Base-by-base conservation (phyloP, 2,329 filamentous ascomycete species). In the Xylariaceae sp. region DNA sequence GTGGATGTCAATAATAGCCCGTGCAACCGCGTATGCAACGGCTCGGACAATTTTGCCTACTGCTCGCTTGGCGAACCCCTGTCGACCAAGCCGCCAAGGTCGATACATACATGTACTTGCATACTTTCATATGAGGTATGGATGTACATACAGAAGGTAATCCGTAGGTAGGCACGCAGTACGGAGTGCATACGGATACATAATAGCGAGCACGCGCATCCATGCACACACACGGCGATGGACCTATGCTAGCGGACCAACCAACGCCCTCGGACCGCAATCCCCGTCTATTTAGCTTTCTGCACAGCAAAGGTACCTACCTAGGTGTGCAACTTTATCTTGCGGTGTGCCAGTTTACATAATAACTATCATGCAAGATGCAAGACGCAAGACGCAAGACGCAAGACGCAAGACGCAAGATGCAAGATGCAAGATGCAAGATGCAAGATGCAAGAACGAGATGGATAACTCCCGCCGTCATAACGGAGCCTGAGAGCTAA, bases 41-140 rank as follows among this genome's bases (percentile, higher is more conserved):
- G 54, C 61, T 63, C 61, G 61, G 61, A 63, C 59, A 63, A 61
- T 61, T 63, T 62, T 60, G 56, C 54, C 60, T 57, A 62, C 44
- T 60, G 54, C 40, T 52, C 37, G 41, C 56, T 52, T 57, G 56
- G 57, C 44, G 54, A 44, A 48, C 46, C 43, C 20, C 44, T 37
- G 32, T 37, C 32, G 23, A 26, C 23, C 23, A 26, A 26, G 23
- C 23, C 4, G 23, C 23, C 23, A 4, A 26, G 9, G 23, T n/a
- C n/a, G n/a, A n/a, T n/a, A n/a, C n/a, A n/a, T n/a, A n/a, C n/a
- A n/a, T n/a, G n/a, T n/a, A n/a, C n/a, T n/a, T n/a, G n/a, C n/a
- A n/a, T n/a, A n/a, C n/a, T n/a, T n/a, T n/a, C n/a, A n/a, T n/a
- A n/a, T n/a, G n/a, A n/a, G n/a, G n/a, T n/a, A n/a, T n/a, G n/a